Evolutionary conservation across 116 monocot genomes (phyloP).

Genomic region (Thalassia testudinum): DNA sequence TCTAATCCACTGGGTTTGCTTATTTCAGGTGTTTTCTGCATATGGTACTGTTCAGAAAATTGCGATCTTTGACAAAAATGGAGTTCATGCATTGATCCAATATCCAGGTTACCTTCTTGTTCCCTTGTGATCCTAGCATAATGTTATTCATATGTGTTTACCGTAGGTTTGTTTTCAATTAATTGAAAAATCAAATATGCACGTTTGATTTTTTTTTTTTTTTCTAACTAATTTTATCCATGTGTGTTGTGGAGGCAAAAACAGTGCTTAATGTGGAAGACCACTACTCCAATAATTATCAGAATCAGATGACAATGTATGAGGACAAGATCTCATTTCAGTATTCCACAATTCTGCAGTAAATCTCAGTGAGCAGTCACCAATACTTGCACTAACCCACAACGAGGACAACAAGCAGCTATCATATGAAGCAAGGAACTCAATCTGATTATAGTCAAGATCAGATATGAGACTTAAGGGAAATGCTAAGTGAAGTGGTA

Average conservation of each 20-base stretch:
- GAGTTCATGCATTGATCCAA: conserved; percentile 66
- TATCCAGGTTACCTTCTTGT: conserved; percentile 42
- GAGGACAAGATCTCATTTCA: background rate
- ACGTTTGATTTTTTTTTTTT: background rate
- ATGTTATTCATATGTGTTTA: no score
- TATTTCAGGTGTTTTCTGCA: conserved; percentile 70
- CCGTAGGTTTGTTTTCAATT: no score
- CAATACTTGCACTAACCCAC: no score
- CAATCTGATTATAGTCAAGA: no score
- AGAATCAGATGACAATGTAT: no score
- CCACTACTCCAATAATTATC: background rate
- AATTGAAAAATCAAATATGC: background rate
- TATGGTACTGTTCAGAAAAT: conserved; percentile 79
- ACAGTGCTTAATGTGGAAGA: background rate
- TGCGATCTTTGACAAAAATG: conserved; percentile 79
- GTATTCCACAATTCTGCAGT: background rate
- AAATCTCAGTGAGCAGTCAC: no score
- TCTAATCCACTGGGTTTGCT: background rate
- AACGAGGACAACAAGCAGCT: no score
- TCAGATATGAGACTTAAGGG: no score
- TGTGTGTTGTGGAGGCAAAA: background rate
- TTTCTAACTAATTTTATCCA: background rate
- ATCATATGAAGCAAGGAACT: no score
- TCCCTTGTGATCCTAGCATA: no score
- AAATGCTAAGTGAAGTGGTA: no score